A percentile compares a stretch with the other conserved stretches of the same genome.
These are phyloP conservation scores for Candida quercuum DNA, from an alignment of 805 yeast species.

Conservation along the genomic window DNA sequence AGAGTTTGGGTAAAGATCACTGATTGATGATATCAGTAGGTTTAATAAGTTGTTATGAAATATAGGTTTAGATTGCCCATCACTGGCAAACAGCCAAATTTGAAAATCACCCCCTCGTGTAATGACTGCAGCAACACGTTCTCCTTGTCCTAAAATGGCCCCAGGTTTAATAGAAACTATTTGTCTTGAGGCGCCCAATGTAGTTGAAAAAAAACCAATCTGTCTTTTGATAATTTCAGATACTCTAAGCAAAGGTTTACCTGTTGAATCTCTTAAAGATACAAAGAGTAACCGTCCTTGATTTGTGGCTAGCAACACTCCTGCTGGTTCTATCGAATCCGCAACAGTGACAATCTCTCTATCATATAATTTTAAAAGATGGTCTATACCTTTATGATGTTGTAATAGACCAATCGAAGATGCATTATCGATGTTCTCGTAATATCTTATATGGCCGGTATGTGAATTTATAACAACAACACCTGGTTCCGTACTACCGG, in stretches of 20 bases:
- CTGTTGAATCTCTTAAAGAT: constrained; percentile 60
- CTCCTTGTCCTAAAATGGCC: constrained; percentile 44
- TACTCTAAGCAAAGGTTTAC: constrained; percentile 43
- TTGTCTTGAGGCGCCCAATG: constrained; percentile 28
- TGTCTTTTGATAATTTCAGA: constrained; percentile 24
- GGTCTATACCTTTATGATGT: constrained; percentile 29
- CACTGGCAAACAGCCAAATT: constrained; percentile 43
- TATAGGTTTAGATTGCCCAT: constrained; percentile 35
- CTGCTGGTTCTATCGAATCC: constrained; percentile 66
- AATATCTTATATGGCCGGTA: constrained; percentile 58
- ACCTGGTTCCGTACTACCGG: constrained; percentile 58
- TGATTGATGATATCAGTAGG: constrained; percentile 34
- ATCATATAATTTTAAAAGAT: constrained; percentile 36
- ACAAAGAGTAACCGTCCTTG: constrained; percentile 60
- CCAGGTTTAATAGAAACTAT: constrained; percentile 59
- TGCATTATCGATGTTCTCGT: constrained; percentile 70
- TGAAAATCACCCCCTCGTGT: constrained; percentile 41
- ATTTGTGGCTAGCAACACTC: constrained; percentile 66
- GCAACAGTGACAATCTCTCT: constrained; percentile 55
- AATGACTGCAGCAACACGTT: constrained; percentile 34
- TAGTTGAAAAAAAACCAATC: constrained; percentile 29
- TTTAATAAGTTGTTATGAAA: constrained; percentile 31
- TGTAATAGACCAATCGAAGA: constrained; percentile 57
- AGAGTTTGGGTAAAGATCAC: constrained; percentile 48
- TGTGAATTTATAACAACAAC: constrained; percentile 56